A percentile compares a stretch with the other conserved stretches of the same genome.
These are phyloP conservation scores for Neoboletus subvelutipes DNA, from an alignment of 768 basidiomycete species.

Conservation along the genomic window DNA sequence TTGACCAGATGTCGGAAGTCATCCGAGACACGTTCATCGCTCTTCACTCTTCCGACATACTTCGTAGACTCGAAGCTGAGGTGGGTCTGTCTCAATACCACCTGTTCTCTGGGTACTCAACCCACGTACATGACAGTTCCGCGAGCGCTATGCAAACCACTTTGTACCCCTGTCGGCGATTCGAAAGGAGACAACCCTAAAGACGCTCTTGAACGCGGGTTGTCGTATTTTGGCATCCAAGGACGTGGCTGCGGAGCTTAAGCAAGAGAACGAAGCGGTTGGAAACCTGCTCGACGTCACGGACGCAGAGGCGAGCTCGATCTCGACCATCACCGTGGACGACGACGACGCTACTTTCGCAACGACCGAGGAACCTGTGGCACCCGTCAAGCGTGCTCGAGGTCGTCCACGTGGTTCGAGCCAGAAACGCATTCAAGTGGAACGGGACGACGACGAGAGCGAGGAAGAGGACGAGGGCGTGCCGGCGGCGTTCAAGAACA, in stretches of 20 bases:
- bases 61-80: conserved; percentile 70
- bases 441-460: background rate
- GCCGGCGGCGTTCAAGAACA: conserved; percentile 38
- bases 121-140: conserved; percentile 48
- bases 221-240: conserved; percentile 42
- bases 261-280: conserved; percentile 24
- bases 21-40: conserved; percentile 94
- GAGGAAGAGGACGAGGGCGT: conserved; percentile 22
- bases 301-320: conserved; percentile 35
- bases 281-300: conserved; percentile 38
- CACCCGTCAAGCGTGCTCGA: conserved; percentile 12
- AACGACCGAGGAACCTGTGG: background rate
- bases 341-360: background rate
- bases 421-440: conserved; percentile 18
- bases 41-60: conserved; percentile 85
- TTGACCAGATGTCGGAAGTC: conserved; percentile 84
- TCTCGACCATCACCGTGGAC: conserved; percentile 26
- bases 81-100: conserved; percentile 38
- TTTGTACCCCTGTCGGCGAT: conserved; percentile 59
- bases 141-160: conserved; percentile 72
- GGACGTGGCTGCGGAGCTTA: conserved; percentile 37
- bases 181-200: conserved; percentile 35
- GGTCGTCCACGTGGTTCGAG: conserved; percentile 22
- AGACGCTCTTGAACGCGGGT: conserved; percentile 45
- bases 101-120: background rate